Evolutionary conservation across 2,329 filamentous ascomycete genomes (phyloP), one percentile per base, ranked within the genome.

Genomic region (Aureobasidium sp.): DNA sequence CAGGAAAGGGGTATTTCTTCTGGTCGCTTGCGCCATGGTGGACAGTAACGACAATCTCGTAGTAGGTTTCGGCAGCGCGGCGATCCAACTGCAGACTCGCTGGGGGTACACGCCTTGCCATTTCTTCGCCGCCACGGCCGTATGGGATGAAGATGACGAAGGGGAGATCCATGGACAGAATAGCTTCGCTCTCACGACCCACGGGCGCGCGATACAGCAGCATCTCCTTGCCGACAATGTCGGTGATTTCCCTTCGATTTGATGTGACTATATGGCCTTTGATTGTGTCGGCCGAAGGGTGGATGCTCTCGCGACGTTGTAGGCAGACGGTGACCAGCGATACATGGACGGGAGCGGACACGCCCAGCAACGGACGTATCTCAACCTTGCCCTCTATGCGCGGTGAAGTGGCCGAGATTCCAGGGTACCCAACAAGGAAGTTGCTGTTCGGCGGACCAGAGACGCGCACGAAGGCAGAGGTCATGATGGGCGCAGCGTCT

Each of bases 101-200:
- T 2, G 94, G 93, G 1, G 94, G 94, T 70, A 97, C 92, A 68
- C 92, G 85, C 68, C 91, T 82, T 68, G 92, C 94, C 29, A 89
- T 87, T 76, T 97, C 94, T 74, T 95, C 90, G 62, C 92, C 91
- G 53, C 91, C 90, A 68, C 91, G 85, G 42, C 93, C 93, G 72
- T 92, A 97, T 2, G 94, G 94, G 72, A 99, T 97, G 76, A 97
- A 97, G 63, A 99, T 84, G 45, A 97, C 90, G 73, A 99, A 99
- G 0, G 94, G 94, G 20, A 99, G 80, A 74, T 99, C 94, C 94
- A 99, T 97, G 68, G 89, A 87, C 66, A 97, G 87, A 63, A 99
- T 88, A 70, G 85, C 90, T 73, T 97, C 94, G 51, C 87, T 87
- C 71, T 96, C 91, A 73, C 86, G 89, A 51, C 91, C 92, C 2